Evolutionary conservation across 345 rosid species (phyloP).

Genomic region (Nephelium lappaceum): DNA sequence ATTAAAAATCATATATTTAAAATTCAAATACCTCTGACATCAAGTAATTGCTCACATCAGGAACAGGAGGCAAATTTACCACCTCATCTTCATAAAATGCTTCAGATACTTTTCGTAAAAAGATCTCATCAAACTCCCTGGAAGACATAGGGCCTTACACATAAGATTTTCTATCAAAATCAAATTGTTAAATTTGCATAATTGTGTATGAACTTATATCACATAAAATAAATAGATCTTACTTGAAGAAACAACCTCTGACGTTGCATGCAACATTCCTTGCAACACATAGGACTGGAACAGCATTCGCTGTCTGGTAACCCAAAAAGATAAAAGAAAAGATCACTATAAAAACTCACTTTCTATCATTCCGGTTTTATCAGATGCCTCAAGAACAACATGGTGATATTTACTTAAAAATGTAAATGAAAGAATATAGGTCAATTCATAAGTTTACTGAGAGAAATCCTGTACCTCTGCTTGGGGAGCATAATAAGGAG

Average conservation of each 20-base stretch:
- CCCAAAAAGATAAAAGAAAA: slow-evolving; percentile 15
- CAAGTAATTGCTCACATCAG: slow-evolving; percentile 95
- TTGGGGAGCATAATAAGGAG: slow-evolving; percentile 97
- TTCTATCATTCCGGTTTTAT: neutral
- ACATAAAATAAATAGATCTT: slow-evolving; percentile 37
- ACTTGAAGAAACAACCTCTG: slow-evolving; percentile 96
- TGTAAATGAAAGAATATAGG: slow-evolving; percentile 18
- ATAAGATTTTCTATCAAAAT: slow-evolving; percentile 16
- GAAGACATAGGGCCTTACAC: slow-evolving; percentile 27
- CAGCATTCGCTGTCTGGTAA: slow-evolving; percentile 71
- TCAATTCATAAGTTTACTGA: slow-evolving; percentile 17
- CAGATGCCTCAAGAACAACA: neutral
- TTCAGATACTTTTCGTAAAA: slow-evolving; percentile 73
- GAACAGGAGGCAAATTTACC: slow-evolving; percentile 73
- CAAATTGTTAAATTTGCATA: slow-evolving; percentile 1
- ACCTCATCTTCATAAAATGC: slow-evolving; percentile 86
- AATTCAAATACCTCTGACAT: slow-evolving; percentile 71
- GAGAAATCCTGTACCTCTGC: slow-evolving; percentile 70
- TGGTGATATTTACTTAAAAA: neutral
- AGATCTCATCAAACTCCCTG: slow-evolving; percentile 96
- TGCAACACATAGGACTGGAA: slow-evolving; percentile 93
- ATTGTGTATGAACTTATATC: slow-evolving; percentile 8
- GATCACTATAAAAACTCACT: slow-evolving; percentile 14
- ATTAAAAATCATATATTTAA: slow-evolving; percentile 15
- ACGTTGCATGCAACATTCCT: slow-evolving; percentile 99